A percentile compares a stretch with the other conserved stretches of the same genome.
These are phyloP conservation scores for Phoma sp. DNA, from an alignment of 2,329 filamentous ascomycete species.

Conservation along the genomic window DNA sequence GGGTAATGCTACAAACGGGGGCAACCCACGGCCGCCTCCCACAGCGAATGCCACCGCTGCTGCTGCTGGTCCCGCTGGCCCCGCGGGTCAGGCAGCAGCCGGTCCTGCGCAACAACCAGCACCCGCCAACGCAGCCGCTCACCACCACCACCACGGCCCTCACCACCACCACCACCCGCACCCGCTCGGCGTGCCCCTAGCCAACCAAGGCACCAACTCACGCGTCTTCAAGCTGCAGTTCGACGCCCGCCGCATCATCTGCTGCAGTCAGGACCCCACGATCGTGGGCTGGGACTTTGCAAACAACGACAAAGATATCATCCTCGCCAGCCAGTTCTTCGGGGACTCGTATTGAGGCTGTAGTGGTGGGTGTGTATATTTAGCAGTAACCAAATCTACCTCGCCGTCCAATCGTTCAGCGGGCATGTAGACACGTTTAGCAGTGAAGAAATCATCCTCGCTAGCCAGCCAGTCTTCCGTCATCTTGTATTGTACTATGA, in stretches of 20 bases:
- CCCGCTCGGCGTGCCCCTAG: conserved; percentile 31
- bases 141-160: conserved; percentile 35
- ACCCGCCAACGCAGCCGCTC: conserved; percentile 24
- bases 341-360: conserved; percentile 50
- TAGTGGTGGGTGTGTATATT: background rate
- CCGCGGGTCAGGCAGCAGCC: conserved; percentile 12
- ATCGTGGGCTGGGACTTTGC: conserved; percentile 99
- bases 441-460: no score
- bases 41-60: conserved; percentile 8
- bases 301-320: conserved; percentile 79
- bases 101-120: conserved; percentile 21
- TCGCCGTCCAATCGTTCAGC: no score
- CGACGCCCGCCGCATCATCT: conserved; percentile 89
- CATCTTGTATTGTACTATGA: no score
- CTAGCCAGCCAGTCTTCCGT: no score
- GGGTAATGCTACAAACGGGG: conserved; percentile 16
- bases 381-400: no score
- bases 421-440: no score
- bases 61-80: conserved; percentile 3
- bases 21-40: conserved; percentile 10
- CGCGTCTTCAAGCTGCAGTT: conserved; percentile 97
- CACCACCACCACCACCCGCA: conserved; percentile 43
- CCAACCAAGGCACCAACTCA: conserved; percentile 53
- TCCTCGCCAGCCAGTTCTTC: conserved; percentile 80
- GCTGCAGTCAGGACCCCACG: conserved; percentile 86